phyloP scores from a whole-genome alignment of 2,329 filamentous ascomycete species.

The Zymoseptoria ardabiliae region DNA sequence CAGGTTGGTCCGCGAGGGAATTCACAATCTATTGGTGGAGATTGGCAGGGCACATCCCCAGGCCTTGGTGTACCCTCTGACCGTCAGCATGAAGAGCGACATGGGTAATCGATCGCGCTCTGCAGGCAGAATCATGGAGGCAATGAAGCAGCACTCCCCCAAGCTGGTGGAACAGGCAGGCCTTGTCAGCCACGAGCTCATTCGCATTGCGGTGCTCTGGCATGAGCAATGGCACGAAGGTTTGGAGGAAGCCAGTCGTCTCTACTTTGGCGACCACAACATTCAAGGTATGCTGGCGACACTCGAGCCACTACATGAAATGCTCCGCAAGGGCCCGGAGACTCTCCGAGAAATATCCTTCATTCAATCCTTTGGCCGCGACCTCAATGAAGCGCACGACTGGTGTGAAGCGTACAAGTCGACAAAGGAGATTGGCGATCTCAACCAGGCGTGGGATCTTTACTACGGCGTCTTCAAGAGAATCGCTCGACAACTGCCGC shows the following conservation, averaged over 20 bases:
- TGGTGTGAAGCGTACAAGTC: slow-evolving; percentile 90
- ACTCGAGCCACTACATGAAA: slow-evolving; percentile 81
- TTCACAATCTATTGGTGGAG: slow-evolving; percentile 86
- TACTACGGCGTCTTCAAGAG: slow-evolving; percentile 98
- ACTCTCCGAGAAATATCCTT: slow-evolving; percentile 95
- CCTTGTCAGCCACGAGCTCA: slow-evolving; percentile 89
- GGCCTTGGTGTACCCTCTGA: slow-evolving; percentile 91
- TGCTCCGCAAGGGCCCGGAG: slow-evolving; percentile 83
- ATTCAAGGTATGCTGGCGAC: slow-evolving; percentile 96
- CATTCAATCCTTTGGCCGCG: slow-evolving; percentile 91
- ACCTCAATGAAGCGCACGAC: slow-evolving; percentile 87
- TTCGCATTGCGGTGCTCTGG: slow-evolving; percentile 94
- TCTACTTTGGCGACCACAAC: slow-evolving; percentile 97
- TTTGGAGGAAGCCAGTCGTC: slow-evolving; percentile 86
- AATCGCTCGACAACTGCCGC: slow-evolving; percentile 86
- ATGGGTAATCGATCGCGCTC: slow-evolving; percentile 77
- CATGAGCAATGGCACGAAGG: slow-evolving; percentile 99
- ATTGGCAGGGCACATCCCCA: slow-evolving; percentile 93
- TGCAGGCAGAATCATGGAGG: slow-evolving; percentile 92
- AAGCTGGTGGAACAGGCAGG: slow-evolving; percentile 92
- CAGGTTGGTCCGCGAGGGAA: slow-evolving; percentile 74
- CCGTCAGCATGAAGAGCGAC: slow-evolving; percentile 96
- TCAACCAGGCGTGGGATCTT: slow-evolving; percentile 97
- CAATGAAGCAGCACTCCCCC: slow-evolving; percentile 90
- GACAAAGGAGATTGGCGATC: slow-evolving; percentile 83